These are phyloP conservation scores for Betula pendula DNA, from an alignment of 306 rosid genomes.

Conservation along the genomic window DNA sequence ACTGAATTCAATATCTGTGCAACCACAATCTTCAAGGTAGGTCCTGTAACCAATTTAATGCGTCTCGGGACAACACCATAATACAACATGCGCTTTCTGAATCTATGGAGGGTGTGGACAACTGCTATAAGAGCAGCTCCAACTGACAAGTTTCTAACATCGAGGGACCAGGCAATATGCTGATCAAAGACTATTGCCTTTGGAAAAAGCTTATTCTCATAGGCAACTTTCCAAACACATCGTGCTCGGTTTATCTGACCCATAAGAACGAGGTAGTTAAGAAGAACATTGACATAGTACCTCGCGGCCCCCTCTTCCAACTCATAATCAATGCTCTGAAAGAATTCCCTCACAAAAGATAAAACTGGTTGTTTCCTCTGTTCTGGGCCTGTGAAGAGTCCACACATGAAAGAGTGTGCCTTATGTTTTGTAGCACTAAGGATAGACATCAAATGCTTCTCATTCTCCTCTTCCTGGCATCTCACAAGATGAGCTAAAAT, in stretches of 20 bases:
- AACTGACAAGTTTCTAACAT: constrained; percentile 88
- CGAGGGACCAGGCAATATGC: constrained; percentile 98
- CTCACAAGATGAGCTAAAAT: constrained; percentile 88
- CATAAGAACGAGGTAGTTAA: constrained; percentile 93
- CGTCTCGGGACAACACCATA: constrained; percentile 87
- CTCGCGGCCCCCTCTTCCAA: constrained; percentile 90
- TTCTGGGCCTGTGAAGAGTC: constrained; percentile 84
- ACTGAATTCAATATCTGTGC: constrained; percentile 87
- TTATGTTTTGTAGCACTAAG: constrained; percentile 77
- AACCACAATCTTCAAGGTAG: constrained; percentile 80
- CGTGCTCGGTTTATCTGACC: constrained; percentile 94
- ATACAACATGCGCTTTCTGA: constrained; percentile 93
- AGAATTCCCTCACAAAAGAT: constrained; percentile 83
- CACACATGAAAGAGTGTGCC: constrained; percentile 90
- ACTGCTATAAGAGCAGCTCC: constrained; percentile 91
- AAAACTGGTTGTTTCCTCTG: constrained; percentile 83
- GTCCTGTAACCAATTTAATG: constrained; percentile 87
- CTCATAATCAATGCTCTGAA: constrained; percentile 85
- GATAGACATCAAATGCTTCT: constrained; percentile 91
- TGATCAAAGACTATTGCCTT: constrained; percentile 94
- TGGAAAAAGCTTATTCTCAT: constrained; percentile 95
- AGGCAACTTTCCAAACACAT: constrained; percentile 93
- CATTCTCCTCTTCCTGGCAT: constrained; percentile 82
- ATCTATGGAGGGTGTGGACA: constrained; percentile 91
- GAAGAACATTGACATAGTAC: constrained; percentile 90